These are phyloP conservation scores for Rhazya stricta DNA, from an alignment of 257 asterid species.

Conservation along the genomic window DNA sequence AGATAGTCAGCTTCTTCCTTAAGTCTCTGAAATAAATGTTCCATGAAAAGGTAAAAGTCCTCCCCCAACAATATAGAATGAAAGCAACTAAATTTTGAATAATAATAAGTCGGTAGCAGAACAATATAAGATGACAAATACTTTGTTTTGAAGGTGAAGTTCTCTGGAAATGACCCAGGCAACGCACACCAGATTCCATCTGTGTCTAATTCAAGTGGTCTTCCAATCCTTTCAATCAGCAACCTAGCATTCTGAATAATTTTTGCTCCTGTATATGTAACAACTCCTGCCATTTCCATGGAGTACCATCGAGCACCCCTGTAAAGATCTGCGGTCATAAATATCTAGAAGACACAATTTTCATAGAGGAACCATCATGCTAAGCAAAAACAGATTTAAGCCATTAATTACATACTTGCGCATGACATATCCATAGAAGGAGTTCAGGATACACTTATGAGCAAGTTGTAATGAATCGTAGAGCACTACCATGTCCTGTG, in stretches of 20 bases:
- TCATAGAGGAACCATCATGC: background rate
- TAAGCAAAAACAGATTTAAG: slow-evolving; percentile 21
- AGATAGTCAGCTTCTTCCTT: slow-evolving; percentile 77
- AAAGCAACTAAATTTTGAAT: slow-evolving; percentile 1
- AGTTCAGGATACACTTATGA: slow-evolving; percentile 96
- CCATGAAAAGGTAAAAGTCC: slow-evolving; percentile 28
- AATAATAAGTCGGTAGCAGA: slow-evolving; percentile 6
- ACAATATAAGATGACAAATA: slow-evolving; percentile 22
- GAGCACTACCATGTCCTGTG: slow-evolving; percentile 90
- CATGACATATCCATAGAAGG: slow-evolving; percentile 98
- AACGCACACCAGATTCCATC: slow-evolving; percentile 97
- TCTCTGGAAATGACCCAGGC: slow-evolving; percentile 97
- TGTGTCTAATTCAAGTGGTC: slow-evolving; percentile 97
- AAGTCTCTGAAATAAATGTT: slow-evolving; percentile 55
- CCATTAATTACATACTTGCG: slow-evolving; percentile 61
- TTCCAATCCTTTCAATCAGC: slow-evolving; percentile 90
- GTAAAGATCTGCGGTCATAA: slow-evolving; percentile 21
- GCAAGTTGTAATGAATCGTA: slow-evolving; percentile 97
- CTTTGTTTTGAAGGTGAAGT: slow-evolving; percentile 86
- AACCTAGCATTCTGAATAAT: slow-evolving; percentile 98
- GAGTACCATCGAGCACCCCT: slow-evolving; percentile 99
- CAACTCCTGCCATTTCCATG: slow-evolving; percentile 99
- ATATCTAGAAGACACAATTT: slow-evolving; percentile 14
- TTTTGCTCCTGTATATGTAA: slow-evolving; percentile 96
- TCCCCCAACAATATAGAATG: slow-evolving; percentile 1